Conservation (phyloP, 2,329 filamentous ascomycete genomes). For the Capronia epimyces region DNA sequence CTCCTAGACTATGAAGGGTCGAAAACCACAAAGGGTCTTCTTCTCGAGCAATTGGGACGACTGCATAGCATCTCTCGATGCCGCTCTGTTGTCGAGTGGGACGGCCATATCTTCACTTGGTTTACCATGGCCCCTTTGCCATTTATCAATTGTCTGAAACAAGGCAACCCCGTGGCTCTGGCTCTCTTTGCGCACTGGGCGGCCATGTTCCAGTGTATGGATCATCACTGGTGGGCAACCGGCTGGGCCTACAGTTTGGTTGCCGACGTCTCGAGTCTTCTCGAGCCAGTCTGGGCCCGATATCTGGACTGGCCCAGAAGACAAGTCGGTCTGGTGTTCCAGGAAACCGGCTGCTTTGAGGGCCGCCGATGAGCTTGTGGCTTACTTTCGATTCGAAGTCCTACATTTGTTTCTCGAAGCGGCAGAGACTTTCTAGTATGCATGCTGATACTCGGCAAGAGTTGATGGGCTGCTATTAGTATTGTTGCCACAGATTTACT, state of each 20-base stretch:
- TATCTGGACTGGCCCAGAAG: conserved; percentile 25
- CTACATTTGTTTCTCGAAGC: neutral
- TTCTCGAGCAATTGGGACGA: conserved; percentile 18
- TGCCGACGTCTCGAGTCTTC: conserved; percentile 23
- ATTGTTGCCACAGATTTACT: no score
- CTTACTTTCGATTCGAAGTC: neutral
- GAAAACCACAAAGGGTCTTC: conserved; percentile 10
- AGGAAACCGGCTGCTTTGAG: conserved; percentile 13
- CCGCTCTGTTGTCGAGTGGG: conserved; percentile 27
- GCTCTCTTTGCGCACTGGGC: conserved; percentile 28
- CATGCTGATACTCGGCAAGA: neutral
- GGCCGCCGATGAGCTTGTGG: conserved; percentile 7
- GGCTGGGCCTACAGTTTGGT: conserved; percentile 29
- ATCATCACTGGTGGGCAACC: conserved; percentile 29
- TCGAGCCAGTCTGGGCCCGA: conserved; percentile 24
- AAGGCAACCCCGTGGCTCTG: conserved; percentile 24
- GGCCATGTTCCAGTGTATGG: conserved; percentile 27
- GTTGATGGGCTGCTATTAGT: neutral
- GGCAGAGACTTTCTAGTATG: conserved; percentile 3
- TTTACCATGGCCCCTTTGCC: conserved; percentile 20
- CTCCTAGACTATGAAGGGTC: conserved; percentile 10
- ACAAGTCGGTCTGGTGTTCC: conserved; percentile 25
- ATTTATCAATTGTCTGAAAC: conserved; percentile 26
- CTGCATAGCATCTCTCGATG: conserved; percentile 24
- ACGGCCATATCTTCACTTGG: conserved; percentile 29